Evolutionary conservation across 2,329 filamentous ascomycete genomes (phyloP).

Genomic region (Aureobasidium sp.): DNA sequence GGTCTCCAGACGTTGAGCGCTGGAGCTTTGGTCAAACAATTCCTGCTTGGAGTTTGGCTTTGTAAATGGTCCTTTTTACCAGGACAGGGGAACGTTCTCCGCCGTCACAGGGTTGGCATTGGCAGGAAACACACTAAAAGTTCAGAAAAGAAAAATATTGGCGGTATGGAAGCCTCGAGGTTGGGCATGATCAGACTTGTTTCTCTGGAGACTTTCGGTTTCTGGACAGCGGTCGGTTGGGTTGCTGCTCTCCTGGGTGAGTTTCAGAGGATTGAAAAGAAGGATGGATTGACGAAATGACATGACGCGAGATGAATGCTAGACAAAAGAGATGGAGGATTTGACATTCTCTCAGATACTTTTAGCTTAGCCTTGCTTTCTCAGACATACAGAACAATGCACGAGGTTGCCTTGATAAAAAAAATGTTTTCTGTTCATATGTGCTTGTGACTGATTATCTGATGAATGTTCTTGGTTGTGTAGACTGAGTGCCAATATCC

Average conservation of each 20-base stretch:
- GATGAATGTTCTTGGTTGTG: not conserved
- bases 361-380: conserved; percentile 2
- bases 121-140: not conserved
- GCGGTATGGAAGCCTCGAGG: not conserved
- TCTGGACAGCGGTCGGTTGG: not conserved
- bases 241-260: not conserved
- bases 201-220: not conserved
- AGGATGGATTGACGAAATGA: not conserved
- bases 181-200: not conserved
- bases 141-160: not conserved
- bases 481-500: not conserved
- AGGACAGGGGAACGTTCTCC: not conserved
- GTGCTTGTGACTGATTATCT: not conserved
- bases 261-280: not conserved
- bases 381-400: not conserved
- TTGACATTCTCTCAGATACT: not conserved
- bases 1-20: not conserved
- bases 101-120: not conserved
- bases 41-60: not conserved
- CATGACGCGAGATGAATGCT: not conserved
- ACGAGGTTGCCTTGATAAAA: not conserved
- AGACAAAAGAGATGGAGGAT: not conserved
- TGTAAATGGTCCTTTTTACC: not conserved
- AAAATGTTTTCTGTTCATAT: not conserved
- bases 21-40: not conserved